Base-by-base conservation (phyloP, 306 rosid genomes). In the Trichosanthes cucumerina region DNA sequence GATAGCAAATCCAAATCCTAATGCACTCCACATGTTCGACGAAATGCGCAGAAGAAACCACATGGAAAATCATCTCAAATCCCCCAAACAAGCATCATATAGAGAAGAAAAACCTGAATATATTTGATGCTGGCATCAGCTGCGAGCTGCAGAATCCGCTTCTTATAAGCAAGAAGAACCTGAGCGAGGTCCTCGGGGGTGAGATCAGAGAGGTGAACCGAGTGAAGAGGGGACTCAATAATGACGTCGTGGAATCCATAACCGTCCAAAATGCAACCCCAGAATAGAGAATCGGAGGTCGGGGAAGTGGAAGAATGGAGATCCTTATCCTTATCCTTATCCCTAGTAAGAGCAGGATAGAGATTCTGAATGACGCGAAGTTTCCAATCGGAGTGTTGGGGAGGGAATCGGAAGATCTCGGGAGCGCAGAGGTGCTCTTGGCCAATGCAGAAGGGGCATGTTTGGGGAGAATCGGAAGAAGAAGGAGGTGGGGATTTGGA, bases 381-480 rank as follows among this genome's bases (percentile, higher is more conserved):
- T 31, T 36, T 87, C 98, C 98, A 93, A 1, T 91, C 81, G 6
- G 90, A 82, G 80, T 18, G 21, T 1, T 65, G 77, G 43, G 89
- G 79, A 0, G 98, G 98, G 66, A 91, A 66, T 58, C 98, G 89
- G 49, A 93, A 91, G 82, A 89, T 88, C 81, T 93, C 94, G 66
- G 98, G 96, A 8, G 98, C 98, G 21, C 98, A 91, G 23, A 83
- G 80, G 82, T 89, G 89, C 85, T 93, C 94, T 52, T 83, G 89
- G 80, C 98, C 96, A 53, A 88, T 82, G 82, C 98, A 93, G 84
- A 91, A 91, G 75, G 98, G 94, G 81, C 98, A 93, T 14, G 70
- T 52, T 39, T 88, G 89, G 44, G 71, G 68, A 0, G 79, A 44
- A 7, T 71, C 80, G 38, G 86, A 39, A 60, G 44, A 59, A 4